Evolutionary conservation across 2,329 filamentous ascomycete species (phyloP).

Genomic region (Penicillium sclerotigenum): DNA sequence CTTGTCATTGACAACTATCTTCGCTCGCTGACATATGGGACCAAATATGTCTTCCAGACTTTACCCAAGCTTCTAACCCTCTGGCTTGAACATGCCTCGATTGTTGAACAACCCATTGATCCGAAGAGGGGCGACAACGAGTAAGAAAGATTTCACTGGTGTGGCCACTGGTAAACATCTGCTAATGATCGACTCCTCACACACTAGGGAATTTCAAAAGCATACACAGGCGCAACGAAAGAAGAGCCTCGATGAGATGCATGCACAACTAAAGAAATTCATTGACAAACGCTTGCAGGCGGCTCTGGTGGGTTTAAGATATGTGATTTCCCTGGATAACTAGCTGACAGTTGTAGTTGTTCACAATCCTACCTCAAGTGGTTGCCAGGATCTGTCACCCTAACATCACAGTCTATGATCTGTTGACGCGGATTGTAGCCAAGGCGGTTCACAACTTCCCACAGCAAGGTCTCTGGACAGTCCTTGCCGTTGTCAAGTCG

Average conservation of each 20-base stretch:
- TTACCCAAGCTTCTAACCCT: slow-evolving; percentile 86
- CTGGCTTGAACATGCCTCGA: slow-evolving; percentile 87
- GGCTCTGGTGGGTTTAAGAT: slow-evolving; percentile 38
- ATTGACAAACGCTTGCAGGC: slow-evolving; percentile 51
- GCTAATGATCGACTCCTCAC: slow-evolving; percentile 10
- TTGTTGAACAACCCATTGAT: slow-evolving; percentile 61
- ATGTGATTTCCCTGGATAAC: not conserved
- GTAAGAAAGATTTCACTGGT: slow-evolving; percentile 28
- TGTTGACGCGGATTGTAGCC: slow-evolving; percentile 74
- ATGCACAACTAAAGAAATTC: slow-evolving; percentile 76
- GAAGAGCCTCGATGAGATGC: slow-evolving; percentile 65
- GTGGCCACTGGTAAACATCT: not conserved
- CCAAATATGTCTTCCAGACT: slow-evolving; percentile 94
- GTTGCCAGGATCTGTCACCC: slow-evolving; percentile 93
- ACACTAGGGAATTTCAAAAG: slow-evolving; percentile 44
- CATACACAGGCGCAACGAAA: slow-evolving; percentile 53
- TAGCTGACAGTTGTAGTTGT: slow-evolving; percentile 39
- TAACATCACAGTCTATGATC: slow-evolving; percentile 70
- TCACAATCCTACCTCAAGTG: slow-evolving; percentile 77
- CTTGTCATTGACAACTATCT: slow-evolving; percentile 93
- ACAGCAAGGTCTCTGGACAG: slow-evolving; percentile 85
- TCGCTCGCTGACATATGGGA: slow-evolving; percentile 79
- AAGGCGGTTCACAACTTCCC: slow-evolving; percentile 87
- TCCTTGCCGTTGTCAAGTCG: slow-evolving; percentile 82
- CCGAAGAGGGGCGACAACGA: slow-evolving; percentile 48